Percentiles rank a stretch among this genome's conserved stretches.
Conservation (phyloP, 345 rosid genomes). For the Aegle marmelos region DNA sequence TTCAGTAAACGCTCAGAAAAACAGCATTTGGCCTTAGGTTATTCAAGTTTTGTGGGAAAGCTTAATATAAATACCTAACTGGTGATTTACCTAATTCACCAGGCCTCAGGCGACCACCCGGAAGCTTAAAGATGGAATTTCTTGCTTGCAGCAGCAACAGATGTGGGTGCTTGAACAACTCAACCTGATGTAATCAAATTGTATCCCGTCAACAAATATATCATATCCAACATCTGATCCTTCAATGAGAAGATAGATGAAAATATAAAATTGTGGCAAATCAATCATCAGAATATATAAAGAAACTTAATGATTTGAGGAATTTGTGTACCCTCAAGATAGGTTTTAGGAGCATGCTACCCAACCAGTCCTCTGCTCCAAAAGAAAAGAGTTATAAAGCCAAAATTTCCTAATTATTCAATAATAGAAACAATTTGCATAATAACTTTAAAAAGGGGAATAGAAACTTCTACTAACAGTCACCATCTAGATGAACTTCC, state of each 20-base stretch:
- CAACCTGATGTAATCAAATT: conserved; percentile 51
- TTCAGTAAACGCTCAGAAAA: conserved; percentile 9
- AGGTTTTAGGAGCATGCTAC: not conserved
- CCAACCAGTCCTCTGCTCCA: not conserved
- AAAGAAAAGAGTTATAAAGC: too few species aligned
- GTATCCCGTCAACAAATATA: not conserved
- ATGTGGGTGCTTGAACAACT: conserved; percentile 87
- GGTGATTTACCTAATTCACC: conserved; percentile 65
- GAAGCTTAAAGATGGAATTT: conserved; percentile 73
- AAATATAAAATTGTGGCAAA: not conserved
- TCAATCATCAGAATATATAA: not conserved
- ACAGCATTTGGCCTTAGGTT: not conserved
- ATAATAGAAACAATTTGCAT: not conserved
- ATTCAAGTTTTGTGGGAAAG: not conserved
- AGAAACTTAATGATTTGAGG: not conserved
- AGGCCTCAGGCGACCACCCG: conserved; percentile 80
- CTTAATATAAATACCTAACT: not conserved
- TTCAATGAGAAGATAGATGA: not conserved
- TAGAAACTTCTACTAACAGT: not conserved
- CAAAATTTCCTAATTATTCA: not conserved
- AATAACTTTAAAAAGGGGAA: not conserved
- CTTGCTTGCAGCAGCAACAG: conserved; percentile 62
- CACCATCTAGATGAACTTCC: not conserved
- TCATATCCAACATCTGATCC: not conserved
- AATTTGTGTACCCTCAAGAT: not conserved